Percentiles rank a stretch among this genome's conserved stretches.
Evolutionary conservation across 208 protist species (phyloP).

Genomic region (Leishmania aethiopica): DNA sequence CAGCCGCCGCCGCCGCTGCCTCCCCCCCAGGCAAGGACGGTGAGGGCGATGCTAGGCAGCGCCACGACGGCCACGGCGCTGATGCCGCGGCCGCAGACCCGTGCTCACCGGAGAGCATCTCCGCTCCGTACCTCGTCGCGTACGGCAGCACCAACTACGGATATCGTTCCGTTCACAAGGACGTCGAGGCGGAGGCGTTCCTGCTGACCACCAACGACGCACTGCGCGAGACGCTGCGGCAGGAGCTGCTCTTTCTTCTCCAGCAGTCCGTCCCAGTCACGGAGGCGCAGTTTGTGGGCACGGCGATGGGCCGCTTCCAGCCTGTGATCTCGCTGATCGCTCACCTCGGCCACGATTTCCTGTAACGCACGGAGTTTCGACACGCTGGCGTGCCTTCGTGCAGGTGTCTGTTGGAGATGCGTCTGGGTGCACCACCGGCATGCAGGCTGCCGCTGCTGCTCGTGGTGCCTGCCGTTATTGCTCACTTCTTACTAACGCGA

Average conservation of each 20-base stretch:
- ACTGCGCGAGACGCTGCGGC: conserved; percentile 56
- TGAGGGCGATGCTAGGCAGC: neutral
- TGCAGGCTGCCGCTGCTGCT: neutral
- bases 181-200: conserved; percentile 80
- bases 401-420: neutral
- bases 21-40: neutral
- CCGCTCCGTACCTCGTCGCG: conserved; percentile 66
- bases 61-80: neutral
- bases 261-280: conserved; percentile 49
- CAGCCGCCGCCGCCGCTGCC: neutral
- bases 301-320: conserved; percentile 69
- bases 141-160: conserved; percentile 92
- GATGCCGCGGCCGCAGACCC: neutral
- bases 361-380: conserved; percentile 31
- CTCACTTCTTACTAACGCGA: neutral
- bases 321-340: conserved; percentile 75
- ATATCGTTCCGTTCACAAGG: conserved; percentile 81
- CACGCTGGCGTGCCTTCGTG: neutral
- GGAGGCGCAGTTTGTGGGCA: conserved; percentile 56
- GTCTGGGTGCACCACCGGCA: neutral
- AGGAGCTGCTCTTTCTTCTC: conserved; percentile 66
- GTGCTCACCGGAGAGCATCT: conserved; percentile 20
- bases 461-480: neutral
- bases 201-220: conserved; percentile 56
- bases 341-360: conserved; percentile 72